Percentiles rank a stretch among this genome's conserved stretches.
phyloP scores from a whole-genome alignment of 2,329 filamentous ascomycete genomes.

The Fusarium sp. region DNA sequence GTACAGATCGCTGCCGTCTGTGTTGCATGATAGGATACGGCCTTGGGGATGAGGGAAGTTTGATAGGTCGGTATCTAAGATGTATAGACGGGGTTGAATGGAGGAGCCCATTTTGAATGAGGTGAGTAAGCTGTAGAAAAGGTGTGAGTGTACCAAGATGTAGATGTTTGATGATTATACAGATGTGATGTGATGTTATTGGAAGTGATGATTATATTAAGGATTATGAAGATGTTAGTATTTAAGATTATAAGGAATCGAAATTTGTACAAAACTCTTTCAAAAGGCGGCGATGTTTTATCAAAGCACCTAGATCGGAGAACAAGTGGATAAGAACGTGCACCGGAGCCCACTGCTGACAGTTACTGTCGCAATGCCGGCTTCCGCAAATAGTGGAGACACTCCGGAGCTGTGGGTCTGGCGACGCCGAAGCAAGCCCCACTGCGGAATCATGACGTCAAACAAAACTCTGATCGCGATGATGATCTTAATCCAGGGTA shows the following conservation, averaged over 20 bases:
- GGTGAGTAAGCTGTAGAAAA: neutral
- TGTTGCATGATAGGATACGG: slow-evolving; percentile 11
- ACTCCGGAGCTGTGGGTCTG: neutral
- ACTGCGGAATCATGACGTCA: slow-evolving; percentile 2
- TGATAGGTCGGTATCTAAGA: slow-evolving; percentile 5
- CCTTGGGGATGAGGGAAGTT: slow-evolving; percentile 6
- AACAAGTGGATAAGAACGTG: slow-evolving; percentile 9
- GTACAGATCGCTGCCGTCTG: neutral
- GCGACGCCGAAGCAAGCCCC: neutral
- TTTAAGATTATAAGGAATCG: neutral
- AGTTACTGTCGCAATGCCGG: neutral
- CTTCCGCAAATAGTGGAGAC: neutral
- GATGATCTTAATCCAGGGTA: slow-evolving; percentile 2
- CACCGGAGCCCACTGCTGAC: neutral
- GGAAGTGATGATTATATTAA: neutral
- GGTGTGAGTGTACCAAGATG: neutral
- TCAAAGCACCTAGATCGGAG: slow-evolving; percentile 3
- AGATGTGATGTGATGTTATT: neutral
- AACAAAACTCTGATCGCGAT: neutral
- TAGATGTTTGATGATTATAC: too few relatives aligned
- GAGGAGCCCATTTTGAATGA: slow-evolving; percentile 1
- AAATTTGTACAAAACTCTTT: neutral
- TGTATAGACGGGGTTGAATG: slow-evolving; percentile 8
- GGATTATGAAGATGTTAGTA: too few relatives aligned
- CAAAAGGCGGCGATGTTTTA: slow-evolving; percentile 7